Percentiles rank a stretch among this genome's conserved stretches.
These are phyloP conservation scores for Trematosphaeria pertusa DNA, from an alignment of 2,329 filamentous ascomycete species.

Conservation along the genomic window DNA sequence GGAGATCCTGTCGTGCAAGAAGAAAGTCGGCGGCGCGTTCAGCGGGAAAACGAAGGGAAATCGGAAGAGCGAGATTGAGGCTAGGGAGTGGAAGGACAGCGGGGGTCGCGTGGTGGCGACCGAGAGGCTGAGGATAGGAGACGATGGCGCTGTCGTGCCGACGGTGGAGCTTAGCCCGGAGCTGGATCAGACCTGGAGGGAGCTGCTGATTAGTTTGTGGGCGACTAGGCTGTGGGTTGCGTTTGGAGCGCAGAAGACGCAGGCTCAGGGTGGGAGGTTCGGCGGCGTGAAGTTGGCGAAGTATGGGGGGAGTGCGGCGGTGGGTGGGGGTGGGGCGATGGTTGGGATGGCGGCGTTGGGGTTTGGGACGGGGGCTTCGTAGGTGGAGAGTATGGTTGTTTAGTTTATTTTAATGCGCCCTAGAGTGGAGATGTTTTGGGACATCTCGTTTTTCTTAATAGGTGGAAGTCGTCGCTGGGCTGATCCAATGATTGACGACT, in stretches of 20 bases:
- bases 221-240: constrained; percentile 35
- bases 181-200: constrained; percentile 32
- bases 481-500: too few species aligned
- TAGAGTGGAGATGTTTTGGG: too few species aligned
- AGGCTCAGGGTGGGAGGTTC: too few species aligned
- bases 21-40: constrained; percentile 23
- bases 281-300: too few species aligned
- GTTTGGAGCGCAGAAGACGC: constrained; percentile 26
- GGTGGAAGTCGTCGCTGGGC: too few species aligned
- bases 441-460: too few species aligned
- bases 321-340: not conserved
- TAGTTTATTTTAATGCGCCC: too few species aligned
- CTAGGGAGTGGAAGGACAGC: constrained; percentile 29
- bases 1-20: constrained; percentile 31
- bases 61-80: constrained; percentile 24
- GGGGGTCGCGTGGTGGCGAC: constrained; percentile 29
- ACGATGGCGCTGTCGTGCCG: constrained; percentile 28
- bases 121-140: constrained; percentile 21
- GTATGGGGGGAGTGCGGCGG: not conserved
- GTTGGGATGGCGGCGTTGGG: too few species aligned
- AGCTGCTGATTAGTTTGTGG: constrained; percentile 32
- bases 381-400: too few species aligned
- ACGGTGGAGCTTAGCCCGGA: constrained; percentile 27
- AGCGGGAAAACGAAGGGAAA: constrained; percentile 13
- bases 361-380: too few species aligned